Conservation (phyloP, 176 grass and related monocot genomes). For the Otatea glauca region DNA sequence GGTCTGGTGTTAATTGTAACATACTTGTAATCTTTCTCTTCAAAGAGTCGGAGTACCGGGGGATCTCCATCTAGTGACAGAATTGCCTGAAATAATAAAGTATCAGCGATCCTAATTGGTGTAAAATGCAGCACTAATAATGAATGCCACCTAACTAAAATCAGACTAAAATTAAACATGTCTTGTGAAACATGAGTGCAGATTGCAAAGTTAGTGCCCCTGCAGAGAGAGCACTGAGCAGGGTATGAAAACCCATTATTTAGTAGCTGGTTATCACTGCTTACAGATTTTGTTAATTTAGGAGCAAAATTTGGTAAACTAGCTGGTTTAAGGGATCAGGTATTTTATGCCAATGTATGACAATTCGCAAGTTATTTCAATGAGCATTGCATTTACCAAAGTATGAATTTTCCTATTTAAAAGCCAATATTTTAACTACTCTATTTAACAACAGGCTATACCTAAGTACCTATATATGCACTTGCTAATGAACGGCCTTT, state of each 20-base stretch:
- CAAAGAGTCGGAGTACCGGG: constrained; percentile 83
- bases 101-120: constrained; percentile 29
- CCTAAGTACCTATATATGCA: not conserved
- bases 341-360: not conserved
- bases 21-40: constrained; percentile 87
- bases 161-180: not conserved
- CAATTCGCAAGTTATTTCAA: not conserved
- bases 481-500: not conserved
- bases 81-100: constrained; percentile 78
- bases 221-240: not conserved
- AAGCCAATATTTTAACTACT: not conserved
- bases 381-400: not conserved
- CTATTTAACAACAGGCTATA: not conserved
- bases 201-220: not conserved
- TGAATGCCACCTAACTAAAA: not conserved
- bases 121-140: not conserved
- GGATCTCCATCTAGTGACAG: constrained; percentile 81
- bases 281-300: not conserved
- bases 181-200: not conserved
- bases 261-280: not conserved
- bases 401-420: not conserved
- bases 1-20: constrained; percentile 28
- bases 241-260: not conserved
- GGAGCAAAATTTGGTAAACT: not conserved
- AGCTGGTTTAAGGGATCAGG: not conserved